A percentile compares a stretch with the other conserved stretches of the same genome.
phyloP scores from a whole-genome alignment of 2,329 filamentous ascomycete species.

The Sporothrix euskadiensis region DNA sequence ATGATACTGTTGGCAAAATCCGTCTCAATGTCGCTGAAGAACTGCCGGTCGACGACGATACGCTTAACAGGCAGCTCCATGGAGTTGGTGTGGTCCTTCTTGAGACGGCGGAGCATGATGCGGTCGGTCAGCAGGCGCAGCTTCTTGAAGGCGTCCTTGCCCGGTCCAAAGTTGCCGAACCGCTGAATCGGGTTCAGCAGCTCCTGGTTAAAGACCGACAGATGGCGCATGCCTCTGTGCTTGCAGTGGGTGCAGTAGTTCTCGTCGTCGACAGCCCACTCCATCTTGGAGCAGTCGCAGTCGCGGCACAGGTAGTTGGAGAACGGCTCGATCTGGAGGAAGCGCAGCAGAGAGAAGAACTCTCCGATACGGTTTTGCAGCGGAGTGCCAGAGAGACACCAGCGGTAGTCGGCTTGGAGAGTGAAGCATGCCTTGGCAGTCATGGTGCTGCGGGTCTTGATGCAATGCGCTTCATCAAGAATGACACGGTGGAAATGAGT shows the following conservation, averaged over 20 bases:
- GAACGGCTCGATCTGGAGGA: conserved; percentile 85
- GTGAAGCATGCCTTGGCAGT: conserved; percentile 96
- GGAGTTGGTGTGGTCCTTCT: conserved; percentile 87
- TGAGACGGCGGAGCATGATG: conserved; percentile 94
- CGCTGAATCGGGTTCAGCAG: conserved; percentile 79
- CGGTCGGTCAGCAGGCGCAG: conserved; percentile 85
- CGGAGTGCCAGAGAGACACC: conserved; percentile 93
- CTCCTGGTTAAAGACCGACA: conserved; percentile 71
- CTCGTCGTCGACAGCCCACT: conserved; percentile 76
- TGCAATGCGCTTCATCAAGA: conserved; percentile 82
- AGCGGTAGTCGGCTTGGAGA: conserved; percentile 82
- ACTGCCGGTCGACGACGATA: conserved; percentile 87
- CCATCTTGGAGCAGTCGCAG: conserved; percentile 76
- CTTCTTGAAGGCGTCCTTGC: conserved; percentile 73
- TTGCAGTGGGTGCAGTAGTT: conserved; percentile 51
- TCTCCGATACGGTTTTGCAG: conserved; percentile 97
- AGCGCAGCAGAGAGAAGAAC: conserved; percentile 91
- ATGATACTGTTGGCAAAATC: conserved; percentile 97
- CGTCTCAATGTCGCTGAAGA: conserved; percentile 93
- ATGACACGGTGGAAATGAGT: conserved; percentile 89
- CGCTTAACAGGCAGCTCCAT: conserved; percentile 98
- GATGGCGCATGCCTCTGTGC: conserved; percentile 53
- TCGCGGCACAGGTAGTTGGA: conserved; percentile 91
- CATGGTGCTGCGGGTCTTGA: conserved; percentile 85
- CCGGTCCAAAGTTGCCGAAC: conserved; percentile 61